phyloP scores from a whole-genome alignment of 495 filamentous ascomycete species.

The Astrothelium subdiscretum region DNA sequence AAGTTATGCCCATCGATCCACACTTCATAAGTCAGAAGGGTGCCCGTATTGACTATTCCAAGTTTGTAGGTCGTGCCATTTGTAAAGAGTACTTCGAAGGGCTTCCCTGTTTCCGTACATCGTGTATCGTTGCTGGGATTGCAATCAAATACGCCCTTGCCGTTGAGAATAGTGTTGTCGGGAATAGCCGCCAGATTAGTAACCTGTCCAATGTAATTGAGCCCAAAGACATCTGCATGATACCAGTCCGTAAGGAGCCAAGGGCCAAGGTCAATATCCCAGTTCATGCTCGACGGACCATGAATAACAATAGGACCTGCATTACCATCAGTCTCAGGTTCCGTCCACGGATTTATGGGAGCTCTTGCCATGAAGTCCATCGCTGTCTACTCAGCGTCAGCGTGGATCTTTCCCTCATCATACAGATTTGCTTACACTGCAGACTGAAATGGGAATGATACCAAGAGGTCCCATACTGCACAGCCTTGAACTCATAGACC shows the following conservation, averaged over 20 bases:
- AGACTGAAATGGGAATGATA: conserved; percentile 26
- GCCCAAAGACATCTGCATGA: conserved; percentile 10
- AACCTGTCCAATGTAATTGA: no score
- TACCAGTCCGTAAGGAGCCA: conserved; percentile 26
- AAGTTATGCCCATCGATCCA: conserved; percentile 31
- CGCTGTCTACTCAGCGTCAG: background rate
- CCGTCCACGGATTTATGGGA: background rate
- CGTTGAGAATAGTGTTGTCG: no score
- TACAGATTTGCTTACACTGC: background rate
- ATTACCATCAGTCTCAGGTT: conserved; percentile 16
- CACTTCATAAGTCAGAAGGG: conserved; percentile 36
- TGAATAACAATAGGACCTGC: conserved; percentile 27
- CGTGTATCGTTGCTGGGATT: background rate
- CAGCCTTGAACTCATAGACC: conserved; percentile 20
- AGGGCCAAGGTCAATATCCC: conserved; percentile 18
- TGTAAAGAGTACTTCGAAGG: no score
- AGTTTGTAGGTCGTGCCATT: conserved; percentile 46
- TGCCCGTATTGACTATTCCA: conserved; percentile 54
- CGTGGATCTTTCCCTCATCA: no score
- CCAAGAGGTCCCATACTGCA: conserved; percentile 27
- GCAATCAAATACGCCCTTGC: background rate
- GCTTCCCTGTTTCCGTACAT: background rate
- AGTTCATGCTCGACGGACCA: conserved; percentile 25
- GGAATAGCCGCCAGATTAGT: no score
- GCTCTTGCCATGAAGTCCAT: background rate